These are phyloP conservation scores for Aspergillus transmontanensis DNA, from an alignment of 2,329 filamentous ascomycete species.

Conservation along the genomic window DNA sequence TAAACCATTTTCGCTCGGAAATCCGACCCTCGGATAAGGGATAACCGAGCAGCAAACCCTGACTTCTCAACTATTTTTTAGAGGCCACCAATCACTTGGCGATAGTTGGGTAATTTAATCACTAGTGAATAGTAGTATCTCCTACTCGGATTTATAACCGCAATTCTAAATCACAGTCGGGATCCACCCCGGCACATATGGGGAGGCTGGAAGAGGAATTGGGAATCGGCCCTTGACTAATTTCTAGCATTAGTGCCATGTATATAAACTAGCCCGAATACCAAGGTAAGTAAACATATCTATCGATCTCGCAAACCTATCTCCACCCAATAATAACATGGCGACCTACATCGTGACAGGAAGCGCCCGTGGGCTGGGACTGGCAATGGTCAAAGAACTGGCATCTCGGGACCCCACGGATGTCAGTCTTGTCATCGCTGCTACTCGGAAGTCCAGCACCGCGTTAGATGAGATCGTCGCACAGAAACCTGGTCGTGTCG, in stretches of 20 bases:
- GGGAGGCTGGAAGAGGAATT: no score
- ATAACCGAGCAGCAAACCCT: no score
- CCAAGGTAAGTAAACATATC: not conserved
- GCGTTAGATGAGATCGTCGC: constrained; percentile 33
- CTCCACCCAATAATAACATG: not conserved
- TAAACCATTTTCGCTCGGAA: not conserved
- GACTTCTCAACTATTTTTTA: no score
- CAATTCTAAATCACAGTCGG: no score
- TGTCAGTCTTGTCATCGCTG: constrained; percentile 10
- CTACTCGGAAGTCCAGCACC: constrained; percentile 12
- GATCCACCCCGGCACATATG: no score
- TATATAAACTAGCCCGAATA: not conserved
- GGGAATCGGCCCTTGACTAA: not conserved
- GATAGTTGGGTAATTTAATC: no score
- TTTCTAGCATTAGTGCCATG: not conserved
- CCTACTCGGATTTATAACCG: no score
- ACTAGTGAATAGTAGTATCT: no score
- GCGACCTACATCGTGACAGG: constrained; percentile 19
- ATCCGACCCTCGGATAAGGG: not conserved
- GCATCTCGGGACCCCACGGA: not conserved
- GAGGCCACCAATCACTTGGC: no score
- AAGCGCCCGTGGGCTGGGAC: constrained; percentile 30
- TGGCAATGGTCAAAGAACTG: constrained; percentile 25
- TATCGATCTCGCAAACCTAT: not conserved
- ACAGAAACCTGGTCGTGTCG: constrained; percentile 30